Conservation (phyloP, 2,329 filamentous ascomycete species). For the Septoria linicola region DNA sequence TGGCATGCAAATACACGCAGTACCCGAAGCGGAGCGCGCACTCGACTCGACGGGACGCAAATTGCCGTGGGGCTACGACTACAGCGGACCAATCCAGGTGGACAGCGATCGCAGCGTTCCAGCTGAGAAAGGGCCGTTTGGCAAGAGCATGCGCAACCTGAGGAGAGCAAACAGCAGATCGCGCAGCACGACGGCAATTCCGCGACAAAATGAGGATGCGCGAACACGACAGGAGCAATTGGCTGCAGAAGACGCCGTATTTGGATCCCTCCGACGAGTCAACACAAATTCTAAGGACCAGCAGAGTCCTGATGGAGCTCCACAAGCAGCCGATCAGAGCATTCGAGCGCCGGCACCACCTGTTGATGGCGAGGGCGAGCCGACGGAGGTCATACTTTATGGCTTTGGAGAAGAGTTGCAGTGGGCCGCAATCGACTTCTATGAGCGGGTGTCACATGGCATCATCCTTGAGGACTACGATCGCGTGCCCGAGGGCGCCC, state of each 20-base stretch:
- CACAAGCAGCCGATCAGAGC: slow-evolving; percentile 26
- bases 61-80: slow-evolving; percentile 62
- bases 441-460: slow-evolving; percentile 76
- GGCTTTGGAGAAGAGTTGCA: slow-evolving; percentile 69
- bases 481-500: slow-evolving; percentile 71
- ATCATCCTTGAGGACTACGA: slow-evolving; percentile 91
- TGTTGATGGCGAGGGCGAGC: slow-evolving; percentile 42
- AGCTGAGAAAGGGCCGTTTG: slow-evolving; percentile 63
- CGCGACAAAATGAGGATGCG: slow-evolving; percentile 57
- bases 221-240: slow-evolving; percentile 46
- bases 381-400: slow-evolving; percentile 79
- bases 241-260: slow-evolving; percentile 49
- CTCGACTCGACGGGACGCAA: slow-evolving; percentile 58
- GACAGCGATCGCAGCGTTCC: slow-evolving; percentile 40
- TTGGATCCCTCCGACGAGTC: slow-evolving; percentile 36
- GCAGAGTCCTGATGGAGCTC: slow-evolving; percentile 31
- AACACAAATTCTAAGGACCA: slow-evolving; percentile 34
- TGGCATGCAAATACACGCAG: slow-evolving; percentile 64
- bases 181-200: slow-evolving; percentile 54
- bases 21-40: slow-evolving; percentile 62
- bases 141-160: slow-evolving; percentile 43
- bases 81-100: slow-evolving; percentile 11
- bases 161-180: slow-evolving; percentile 18
- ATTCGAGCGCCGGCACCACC: slow-evolving; percentile 25
- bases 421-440: slow-evolving; percentile 87